Conservation (phyloP, 768 basidiomycete species). For the Termitomyces sp. region DNA sequence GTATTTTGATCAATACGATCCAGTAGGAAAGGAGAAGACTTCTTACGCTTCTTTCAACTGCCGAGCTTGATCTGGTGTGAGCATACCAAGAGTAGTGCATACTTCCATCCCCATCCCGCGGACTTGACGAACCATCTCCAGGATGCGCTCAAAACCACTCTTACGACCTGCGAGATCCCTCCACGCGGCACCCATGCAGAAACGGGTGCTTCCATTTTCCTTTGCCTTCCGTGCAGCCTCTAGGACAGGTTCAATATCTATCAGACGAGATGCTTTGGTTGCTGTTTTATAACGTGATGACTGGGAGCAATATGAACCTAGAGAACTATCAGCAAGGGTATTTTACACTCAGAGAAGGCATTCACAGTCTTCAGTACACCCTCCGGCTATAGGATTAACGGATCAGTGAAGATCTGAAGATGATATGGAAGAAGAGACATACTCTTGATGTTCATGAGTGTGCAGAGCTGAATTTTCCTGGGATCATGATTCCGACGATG, state of each 20-base stretch:
- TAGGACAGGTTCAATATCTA: slow-evolving; percentile 89
- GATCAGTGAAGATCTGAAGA: slow-evolving; percentile 16
- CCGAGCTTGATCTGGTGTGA: slow-evolving; percentile 87
- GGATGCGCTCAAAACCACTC: slow-evolving; percentile 88
- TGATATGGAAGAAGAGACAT: slow-evolving; percentile 35
- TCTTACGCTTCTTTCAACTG: slow-evolving; percentile 90
- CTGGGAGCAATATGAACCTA: slow-evolving; percentile 97
- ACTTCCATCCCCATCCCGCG: slow-evolving; percentile 99
- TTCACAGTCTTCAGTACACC: slow-evolving; percentile 94
- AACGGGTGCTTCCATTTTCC: slow-evolving; percentile 93
- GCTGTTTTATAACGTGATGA: slow-evolving; percentile 90
- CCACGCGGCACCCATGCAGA: slow-evolving; percentile 99
- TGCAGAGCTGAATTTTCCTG: slow-evolving; percentile 90
- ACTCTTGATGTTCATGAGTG: slow-evolving; percentile 99
- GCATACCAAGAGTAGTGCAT: slow-evolving; percentile 97
- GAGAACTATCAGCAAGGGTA: slow-evolving; percentile 6
- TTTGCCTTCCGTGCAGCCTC: slow-evolving; percentile 93
- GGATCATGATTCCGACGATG: slow-evolving; percentile 89
- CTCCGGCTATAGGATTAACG: slow-evolving; percentile 61
- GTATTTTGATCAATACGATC: slow-evolving; percentile 9
- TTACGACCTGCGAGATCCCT: slow-evolving; percentile 91
- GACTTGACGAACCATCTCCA: slow-evolving; percentile 88
- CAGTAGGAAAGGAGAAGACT: neutral
- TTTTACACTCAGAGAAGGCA: slow-evolving; percentile 9
- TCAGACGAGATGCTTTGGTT: slow-evolving; percentile 83